These are phyloP conservation scores for Fraxinus baroniana DNA, from an alignment of 305 asterid species.

Conservation along the genomic window DNA sequence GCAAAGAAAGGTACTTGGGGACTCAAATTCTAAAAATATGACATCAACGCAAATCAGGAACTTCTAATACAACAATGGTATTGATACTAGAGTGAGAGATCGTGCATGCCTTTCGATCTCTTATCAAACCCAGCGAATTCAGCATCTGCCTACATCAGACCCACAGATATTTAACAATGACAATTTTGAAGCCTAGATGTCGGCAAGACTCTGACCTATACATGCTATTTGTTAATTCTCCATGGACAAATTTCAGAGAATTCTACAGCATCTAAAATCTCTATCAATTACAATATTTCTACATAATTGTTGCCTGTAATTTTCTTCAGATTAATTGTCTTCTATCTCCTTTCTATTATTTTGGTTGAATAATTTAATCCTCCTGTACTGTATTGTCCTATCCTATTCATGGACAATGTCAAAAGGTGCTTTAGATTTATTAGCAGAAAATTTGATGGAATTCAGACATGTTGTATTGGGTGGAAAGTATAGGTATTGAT, in stretches of 20 bases:
- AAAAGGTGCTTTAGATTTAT: neutral
- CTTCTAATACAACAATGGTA: neutral
- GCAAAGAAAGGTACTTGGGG: neutral
- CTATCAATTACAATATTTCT: neutral
- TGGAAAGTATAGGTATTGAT: neutral
- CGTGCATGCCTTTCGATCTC: neutral
- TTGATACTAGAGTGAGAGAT: neutral
- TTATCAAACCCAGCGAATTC: neutral
- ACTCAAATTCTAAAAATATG: neutral
- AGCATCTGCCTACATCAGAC: neutral
- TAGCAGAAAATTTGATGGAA: neutral
- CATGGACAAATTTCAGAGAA: neutral
- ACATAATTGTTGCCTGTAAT: neutral
- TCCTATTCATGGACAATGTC: neutral
- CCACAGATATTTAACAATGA: neutral
- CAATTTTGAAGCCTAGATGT: neutral
- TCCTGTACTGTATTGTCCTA: neutral
- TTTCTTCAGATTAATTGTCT: neutral
- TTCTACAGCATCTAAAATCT: neutral
- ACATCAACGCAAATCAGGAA: neutral
- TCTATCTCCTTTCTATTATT: neutral
- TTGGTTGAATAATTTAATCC: neutral
- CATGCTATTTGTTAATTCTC: neutral
- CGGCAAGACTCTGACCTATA: neutral
- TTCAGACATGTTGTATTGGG: neutral